Evolutionary conservation across 1,284 basidiomycete genomes (phyloP).

Genomic region (Gymnopus androsaceus): DNA sequence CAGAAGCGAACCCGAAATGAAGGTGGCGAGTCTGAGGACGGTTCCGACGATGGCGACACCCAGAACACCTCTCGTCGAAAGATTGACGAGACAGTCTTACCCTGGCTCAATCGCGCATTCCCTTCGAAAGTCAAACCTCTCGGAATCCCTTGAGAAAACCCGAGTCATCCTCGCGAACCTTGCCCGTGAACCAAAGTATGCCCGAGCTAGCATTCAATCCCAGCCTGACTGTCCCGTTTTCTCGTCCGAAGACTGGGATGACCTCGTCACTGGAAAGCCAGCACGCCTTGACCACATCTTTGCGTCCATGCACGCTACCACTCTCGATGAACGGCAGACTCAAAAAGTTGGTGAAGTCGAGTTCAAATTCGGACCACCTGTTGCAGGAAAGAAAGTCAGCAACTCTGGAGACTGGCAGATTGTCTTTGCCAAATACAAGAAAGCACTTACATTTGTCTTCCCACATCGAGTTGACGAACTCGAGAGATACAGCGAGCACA

Average conservation of each 20-base stretch:
- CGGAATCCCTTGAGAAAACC: neutral
- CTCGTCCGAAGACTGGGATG: neutral
- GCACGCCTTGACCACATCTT: neutral
- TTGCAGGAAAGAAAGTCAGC: neutral
- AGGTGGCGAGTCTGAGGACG: neutral
- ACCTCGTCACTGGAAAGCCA: neutral
- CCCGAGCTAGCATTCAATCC: too few relatives aligned
- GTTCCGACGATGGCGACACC: neutral
- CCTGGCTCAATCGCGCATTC: neutral
- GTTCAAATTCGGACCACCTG: neutral
- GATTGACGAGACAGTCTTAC: neutral
- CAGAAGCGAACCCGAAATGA: neutral
- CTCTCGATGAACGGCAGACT: too few relatives aligned
- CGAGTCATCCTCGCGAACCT: neutral
- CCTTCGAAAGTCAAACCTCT: neutral
- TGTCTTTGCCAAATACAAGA: neutral
- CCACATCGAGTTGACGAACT: neutral
- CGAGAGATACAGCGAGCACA: too few relatives aligned
- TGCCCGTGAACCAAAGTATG: neutral
- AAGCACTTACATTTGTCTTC: neutral
- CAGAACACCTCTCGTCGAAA: neutral
- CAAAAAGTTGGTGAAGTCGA: too few relatives aligned
- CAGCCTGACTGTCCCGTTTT: too few relatives aligned
- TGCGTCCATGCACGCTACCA: too few relatives aligned
- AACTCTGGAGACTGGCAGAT: neutral